Conservation (phyloP, 495 filamentous ascomycete genomes). For the Neurospora tetrasperma region DNA sequence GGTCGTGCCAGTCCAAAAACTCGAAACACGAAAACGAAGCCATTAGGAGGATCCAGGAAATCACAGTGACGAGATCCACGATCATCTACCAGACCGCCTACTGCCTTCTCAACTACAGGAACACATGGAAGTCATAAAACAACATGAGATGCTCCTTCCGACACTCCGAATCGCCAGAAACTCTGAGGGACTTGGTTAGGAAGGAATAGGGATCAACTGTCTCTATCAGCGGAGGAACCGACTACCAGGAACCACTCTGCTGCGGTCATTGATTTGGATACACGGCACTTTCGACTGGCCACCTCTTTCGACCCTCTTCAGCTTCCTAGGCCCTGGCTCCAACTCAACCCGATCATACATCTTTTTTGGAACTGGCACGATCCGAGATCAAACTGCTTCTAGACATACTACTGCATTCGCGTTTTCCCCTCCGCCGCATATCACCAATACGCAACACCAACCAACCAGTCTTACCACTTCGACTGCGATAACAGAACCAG, state of each 20-base stretch:
- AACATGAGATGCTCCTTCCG: not conserved
- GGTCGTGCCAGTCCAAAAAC: not conserved
- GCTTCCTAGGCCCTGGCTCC: not conserved
- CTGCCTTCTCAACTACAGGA: not conserved
- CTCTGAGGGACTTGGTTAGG: not conserved
- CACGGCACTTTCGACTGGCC: not conserved
- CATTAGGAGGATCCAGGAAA: not conserved
- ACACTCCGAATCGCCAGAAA: not conserved
- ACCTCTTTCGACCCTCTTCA: not conserved
- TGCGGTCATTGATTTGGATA: not conserved
- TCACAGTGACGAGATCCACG: not conserved
- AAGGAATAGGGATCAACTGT: not conserved
- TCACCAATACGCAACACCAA: not conserved
- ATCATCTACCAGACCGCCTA: not conserved
- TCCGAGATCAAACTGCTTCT: conserved; percentile 7
- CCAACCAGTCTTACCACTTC: not conserved
- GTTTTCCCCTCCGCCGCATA: conserved; percentile 6
- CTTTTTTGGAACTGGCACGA: conserved; percentile 18
- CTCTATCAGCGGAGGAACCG: not conserved
- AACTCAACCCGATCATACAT: conserved; percentile 3
- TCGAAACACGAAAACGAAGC: not conserved
- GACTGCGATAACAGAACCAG: not conserved
- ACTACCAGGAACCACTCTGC: not conserved
- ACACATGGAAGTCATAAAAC: not conserved
- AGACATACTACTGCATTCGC: conserved; percentile 15